These are phyloP conservation scores for Plantago coronopus DNA, from an alignment of 305 asterid species.

Conservation along the genomic window DNA sequence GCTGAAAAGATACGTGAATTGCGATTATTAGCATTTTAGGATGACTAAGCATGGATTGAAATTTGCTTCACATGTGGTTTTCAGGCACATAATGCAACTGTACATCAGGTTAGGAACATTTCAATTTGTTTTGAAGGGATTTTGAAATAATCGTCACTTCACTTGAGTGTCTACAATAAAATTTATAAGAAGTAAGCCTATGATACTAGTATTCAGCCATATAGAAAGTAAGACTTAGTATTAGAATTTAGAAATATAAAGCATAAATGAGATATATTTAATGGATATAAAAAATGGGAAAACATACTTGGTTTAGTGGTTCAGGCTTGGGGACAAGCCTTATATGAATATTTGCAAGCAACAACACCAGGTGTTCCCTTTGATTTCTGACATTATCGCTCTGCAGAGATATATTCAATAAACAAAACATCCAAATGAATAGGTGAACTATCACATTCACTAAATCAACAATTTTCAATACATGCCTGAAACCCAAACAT, in stretches of 20 bases:
- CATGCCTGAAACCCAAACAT: constrained; percentile 85
- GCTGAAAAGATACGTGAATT: neutral
- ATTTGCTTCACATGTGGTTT: no score
- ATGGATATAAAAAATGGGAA: neutral
- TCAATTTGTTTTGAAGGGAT: no score
- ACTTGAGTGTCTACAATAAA: no score
- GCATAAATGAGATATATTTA: neutral
- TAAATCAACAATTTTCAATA: constrained; percentile 28
- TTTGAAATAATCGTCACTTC: no score
- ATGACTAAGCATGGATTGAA: no score
- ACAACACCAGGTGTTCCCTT: constrained; percentile 66
- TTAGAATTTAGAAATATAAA: no score
- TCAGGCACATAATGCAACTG: no score
- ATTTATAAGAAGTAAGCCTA: no score
- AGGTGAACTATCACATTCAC: constrained; percentile 20
- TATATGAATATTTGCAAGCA: constrained; percentile 65
- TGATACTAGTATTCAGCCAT: no score
- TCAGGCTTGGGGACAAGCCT: constrained; percentile 74
- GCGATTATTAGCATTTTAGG: no score
- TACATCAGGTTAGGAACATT: no score
- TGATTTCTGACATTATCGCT: constrained; percentile 79
- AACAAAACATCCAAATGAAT: constrained; percentile 22
- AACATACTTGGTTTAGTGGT: constrained; percentile 55
- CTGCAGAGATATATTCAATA: constrained; percentile 34
- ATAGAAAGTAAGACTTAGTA: no score